These are phyloP conservation scores for Gelatoporia subvermispora DNA, from an alignment of 768 basidiomycete genomes.

Conservation along the genomic window DNA sequence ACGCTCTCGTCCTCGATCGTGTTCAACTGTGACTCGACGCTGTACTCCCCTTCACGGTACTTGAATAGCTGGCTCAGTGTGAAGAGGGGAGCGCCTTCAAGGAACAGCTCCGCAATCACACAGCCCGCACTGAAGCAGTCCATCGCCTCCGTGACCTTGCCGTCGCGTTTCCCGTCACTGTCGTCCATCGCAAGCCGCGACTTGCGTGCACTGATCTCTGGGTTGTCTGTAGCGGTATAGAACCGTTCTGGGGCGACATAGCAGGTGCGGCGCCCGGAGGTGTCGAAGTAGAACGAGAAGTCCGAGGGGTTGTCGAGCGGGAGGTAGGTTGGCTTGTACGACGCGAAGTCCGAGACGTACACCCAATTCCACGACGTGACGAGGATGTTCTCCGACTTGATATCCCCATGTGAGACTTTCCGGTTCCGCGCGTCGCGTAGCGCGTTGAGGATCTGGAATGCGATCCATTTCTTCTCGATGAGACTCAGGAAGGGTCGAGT, in stretches of 20 bases:
- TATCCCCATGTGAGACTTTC: conserved; percentile 94
- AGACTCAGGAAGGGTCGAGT: conserved; percentile 90
- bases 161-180: conserved; percentile 64
- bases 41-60: conserved; percentile 82
- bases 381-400: conserved; percentile 95
- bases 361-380: conserved; percentile 97
- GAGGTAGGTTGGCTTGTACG: conserved; percentile 91
- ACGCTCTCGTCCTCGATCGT: conserved; percentile 79
- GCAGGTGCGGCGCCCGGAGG: conserved; percentile 87
- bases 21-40: conserved; percentile 64
- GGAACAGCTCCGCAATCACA: conserved; percentile 91
- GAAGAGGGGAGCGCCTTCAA: conserved; percentile 91
- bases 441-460: conserved; percentile 85
- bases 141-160: conserved; percentile 90
- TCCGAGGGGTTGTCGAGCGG: conserved; percentile 96
- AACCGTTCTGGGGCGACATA: conserved; percentile 97
- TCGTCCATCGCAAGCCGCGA: conserved; percentile 47
- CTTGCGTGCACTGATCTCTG: conserved; percentile 66
- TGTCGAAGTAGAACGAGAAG: conserved; percentile 98
- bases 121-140: conserved; percentile 95
- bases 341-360: conserved; percentile 91
- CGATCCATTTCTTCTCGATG: conserved; percentile 98
- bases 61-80: conserved; percentile 93
- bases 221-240: conserved; percentile 67
- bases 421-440: conserved; percentile 78